phyloP scores from a whole-genome alignment of 805 yeast species.

The Spathaspora boniae region DNA sequence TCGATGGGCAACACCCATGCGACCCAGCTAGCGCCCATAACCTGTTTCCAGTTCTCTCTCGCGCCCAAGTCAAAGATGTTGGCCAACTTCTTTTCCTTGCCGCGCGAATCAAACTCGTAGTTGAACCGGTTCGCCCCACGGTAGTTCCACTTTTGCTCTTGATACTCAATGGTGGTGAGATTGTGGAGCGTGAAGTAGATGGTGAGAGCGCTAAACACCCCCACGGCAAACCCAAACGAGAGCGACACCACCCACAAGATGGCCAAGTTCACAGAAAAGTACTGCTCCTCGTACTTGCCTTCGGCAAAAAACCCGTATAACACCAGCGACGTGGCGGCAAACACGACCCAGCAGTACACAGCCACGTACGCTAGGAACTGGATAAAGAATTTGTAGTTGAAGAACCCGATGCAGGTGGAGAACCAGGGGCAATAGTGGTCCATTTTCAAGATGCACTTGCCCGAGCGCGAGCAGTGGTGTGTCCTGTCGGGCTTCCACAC shows the following conservation, averaged over 20 bases:
- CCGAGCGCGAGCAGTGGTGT: constrained; percentile 54
- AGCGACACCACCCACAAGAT: constrained; percentile 57
- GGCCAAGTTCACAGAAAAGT: constrained; percentile 55
- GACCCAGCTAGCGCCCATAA: constrained; percentile 66
- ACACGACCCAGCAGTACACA: constrained; percentile 42
- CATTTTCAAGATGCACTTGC: constrained; percentile 47
- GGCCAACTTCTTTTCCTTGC: constrained; percentile 46
- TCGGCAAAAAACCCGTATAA: constrained; percentile 47
- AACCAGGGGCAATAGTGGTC: constrained; percentile 87
- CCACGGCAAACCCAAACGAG: constrained; percentile 47
- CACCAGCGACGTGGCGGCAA: constrained; percentile 36
- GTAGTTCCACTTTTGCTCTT: constrained; percentile 49
- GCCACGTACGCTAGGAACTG: constrained; percentile 64
- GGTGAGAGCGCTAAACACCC: constrained; percentile 52
- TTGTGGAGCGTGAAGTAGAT: constrained; percentile 59
- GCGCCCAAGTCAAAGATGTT: constrained; percentile 78
- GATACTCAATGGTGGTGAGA: constrained; percentile 78
- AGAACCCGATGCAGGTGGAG: constrained; percentile 79
- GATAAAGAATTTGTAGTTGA: constrained; percentile 74
- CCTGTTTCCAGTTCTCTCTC: constrained; percentile 55
- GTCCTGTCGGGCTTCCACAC: constrained; percentile 61
- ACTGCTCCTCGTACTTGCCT: constrained; percentile 36
- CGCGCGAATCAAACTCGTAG: constrained; percentile 33
- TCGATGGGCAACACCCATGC: constrained; percentile 71
- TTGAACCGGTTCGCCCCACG: constrained; percentile 21